Conservation (phyloP, 2,329 filamentous ascomycete species). For the Fusarium nematophilum region DNA sequence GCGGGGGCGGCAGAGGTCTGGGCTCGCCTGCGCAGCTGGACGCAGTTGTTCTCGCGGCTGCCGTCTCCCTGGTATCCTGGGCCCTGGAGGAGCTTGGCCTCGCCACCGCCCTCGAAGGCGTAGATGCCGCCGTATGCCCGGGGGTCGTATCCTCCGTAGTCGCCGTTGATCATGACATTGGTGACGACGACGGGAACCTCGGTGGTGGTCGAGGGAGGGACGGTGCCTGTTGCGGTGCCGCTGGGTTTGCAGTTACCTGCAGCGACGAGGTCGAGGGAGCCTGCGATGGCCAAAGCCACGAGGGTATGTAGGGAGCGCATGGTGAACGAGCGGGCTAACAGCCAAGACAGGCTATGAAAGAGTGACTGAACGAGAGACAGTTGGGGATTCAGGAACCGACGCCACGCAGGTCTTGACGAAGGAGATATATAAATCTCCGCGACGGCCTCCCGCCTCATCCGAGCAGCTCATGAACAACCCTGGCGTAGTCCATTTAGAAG, state of each 20-base stretch:
- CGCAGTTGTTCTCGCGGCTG: constrained; percentile 32
- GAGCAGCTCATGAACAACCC: background rate
- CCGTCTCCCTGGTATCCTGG: constrained; percentile 24
- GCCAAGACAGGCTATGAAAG: constrained; percentile 6
- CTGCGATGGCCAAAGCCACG: constrained; percentile 18
- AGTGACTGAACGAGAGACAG: constrained; percentile 5
- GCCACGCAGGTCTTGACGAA: background rate
- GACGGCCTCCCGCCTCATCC: constrained; percentile 2
- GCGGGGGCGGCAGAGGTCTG: background rate
- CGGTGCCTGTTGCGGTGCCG: constrained; percentile 4
- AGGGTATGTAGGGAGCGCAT: constrained; percentile 31
- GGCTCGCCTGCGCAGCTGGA: constrained; percentile 17
- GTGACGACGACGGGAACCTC: constrained; percentile 7
- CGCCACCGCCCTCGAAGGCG: constrained; percentile 24
- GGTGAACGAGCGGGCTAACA: constrained; percentile 11
- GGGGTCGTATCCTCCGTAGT: constrained; percentile 37
- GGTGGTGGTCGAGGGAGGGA: constrained; percentile 15
- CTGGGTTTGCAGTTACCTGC: constrained; percentile 27
- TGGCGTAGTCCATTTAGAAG: background rate
- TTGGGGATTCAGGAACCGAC: background rate
- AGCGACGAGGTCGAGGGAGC: background rate
- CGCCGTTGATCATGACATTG: constrained; percentile 33
- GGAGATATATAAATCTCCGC: background rate
- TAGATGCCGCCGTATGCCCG: constrained; percentile 32
- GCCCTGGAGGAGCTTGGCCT: constrained; percentile 31